Base-by-base conservation (phyloP, 176 grass and related monocot species). In the Themeda triandra region DNA sequence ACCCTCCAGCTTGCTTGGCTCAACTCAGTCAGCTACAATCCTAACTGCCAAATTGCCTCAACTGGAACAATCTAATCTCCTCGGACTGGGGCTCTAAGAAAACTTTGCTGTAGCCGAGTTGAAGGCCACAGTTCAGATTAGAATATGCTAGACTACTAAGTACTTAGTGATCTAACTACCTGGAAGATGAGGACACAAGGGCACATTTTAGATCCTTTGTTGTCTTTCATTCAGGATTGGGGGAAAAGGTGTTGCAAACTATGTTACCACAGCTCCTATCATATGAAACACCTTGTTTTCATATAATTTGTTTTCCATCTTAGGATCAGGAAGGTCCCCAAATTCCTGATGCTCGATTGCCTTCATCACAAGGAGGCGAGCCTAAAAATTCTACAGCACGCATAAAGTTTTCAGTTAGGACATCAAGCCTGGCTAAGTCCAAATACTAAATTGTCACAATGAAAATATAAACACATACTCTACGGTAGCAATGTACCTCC, bases 151-250 rank as follows among this genome's bases (percentile, higher is more conserved):
- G 89, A 85, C 93, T 92, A 96, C 94, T 91, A 56, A 99, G 88
- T 92, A 96, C 94, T 91, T 63, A 99, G 88, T 86, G 93, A 87
- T 92, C 96, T 96, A 27, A 92, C 91, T 76, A 99, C 93, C 96
- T 99, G 91, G 29, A 51, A 69, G 23, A 74, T 60, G 29, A 41
- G 4, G n/a, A 41, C 78, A 78, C 58, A 24, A 25, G 2, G 32
- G 74, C 41, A 92, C 7, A 8, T 73, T 72, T 80, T 29, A 17
- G n/a, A 66, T 85, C 63, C 10, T 74, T 62, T 13, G 17, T 18
- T 54, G 41, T 24, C 35, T 51, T 51, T 31, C 37, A 27, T 80
- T 60, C 45, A 77, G 21, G 71, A 81, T 83, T 6, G 36, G 21
- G 60, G 39, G 25, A 24, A 80, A 8, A 83, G 29, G 23, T 66